phyloP scores from a whole-genome alignment of 83 land plant species.

The Picea mariana region DNA sequence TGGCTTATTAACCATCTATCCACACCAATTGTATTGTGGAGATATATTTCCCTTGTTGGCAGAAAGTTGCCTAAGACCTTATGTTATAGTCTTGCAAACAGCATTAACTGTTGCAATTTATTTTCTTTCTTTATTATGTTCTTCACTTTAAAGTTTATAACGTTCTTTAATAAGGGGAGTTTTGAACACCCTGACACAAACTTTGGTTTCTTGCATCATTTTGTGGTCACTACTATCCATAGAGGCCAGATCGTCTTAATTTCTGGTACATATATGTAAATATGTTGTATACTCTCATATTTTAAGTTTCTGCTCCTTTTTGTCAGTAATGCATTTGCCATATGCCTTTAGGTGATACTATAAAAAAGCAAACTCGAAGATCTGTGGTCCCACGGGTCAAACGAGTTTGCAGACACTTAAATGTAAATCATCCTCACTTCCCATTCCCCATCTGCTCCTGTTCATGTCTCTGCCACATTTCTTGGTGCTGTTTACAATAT shows the following conservation, averaged over 20 bases:
- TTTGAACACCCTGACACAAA: background rate
- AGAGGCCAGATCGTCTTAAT: too few species aligned
- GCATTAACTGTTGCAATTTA: background rate
- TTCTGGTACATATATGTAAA: background rate
- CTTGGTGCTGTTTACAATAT: background rate
- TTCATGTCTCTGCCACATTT: background rate
- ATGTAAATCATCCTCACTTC: background rate
- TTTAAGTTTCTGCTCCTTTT: background rate
- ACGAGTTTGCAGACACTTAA: background rate
- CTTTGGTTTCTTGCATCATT: constrained; percentile 8
- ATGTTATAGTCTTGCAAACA: constrained; percentile 3
- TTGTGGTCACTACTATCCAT: background rate
- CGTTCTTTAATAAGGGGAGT: background rate
- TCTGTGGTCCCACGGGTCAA: background rate
- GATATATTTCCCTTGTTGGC: background rate
- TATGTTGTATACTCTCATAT: background rate
- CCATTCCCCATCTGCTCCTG: background rate
- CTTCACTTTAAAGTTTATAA: background rate
- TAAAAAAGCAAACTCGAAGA: background rate
- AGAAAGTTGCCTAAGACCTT: background rate
- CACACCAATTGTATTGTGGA: background rate
- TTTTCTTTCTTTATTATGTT: constrained; percentile 1
- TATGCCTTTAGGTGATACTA: background rate
- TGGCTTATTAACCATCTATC: background rate
- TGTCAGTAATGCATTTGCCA: background rate